phyloP scores from a whole-genome alignment of 306 rosid genomes.

The Styphnolobium japonicum region DNA sequence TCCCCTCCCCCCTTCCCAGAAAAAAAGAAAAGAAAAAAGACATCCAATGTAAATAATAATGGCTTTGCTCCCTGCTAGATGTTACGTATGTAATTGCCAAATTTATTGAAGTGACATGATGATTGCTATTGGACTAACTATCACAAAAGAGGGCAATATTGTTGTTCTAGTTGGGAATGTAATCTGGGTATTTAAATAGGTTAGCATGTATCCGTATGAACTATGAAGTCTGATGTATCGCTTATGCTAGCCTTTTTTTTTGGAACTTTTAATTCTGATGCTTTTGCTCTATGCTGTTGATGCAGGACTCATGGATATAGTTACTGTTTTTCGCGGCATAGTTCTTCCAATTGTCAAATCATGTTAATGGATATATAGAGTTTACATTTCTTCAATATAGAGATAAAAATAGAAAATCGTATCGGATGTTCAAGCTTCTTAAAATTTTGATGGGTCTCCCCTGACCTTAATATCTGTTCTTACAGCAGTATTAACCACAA shows the following conservation, averaged over 20 bases:
- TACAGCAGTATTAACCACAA: neutral
- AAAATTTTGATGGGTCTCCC: slow-evolving; percentile 30
- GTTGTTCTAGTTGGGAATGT: neutral
- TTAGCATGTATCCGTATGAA: neutral
- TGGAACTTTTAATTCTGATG: neutral
- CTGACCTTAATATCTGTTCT: neutral
- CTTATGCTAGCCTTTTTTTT: neutral
- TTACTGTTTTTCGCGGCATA: neutral
- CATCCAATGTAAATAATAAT: neutral
- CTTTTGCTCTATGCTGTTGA: slow-evolving; percentile 9
- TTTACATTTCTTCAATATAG: slow-evolving; percentile 13
- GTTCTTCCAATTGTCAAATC: slow-evolving; percentile 7
- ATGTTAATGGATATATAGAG: slow-evolving; percentile 17
- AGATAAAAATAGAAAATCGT: neutral
- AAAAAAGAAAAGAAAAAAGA: neutral
- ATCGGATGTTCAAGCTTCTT: slow-evolving; percentile 22
- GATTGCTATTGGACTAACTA: slow-evolving; percentile 3
- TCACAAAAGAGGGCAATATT: neutral
- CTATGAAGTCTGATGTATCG: neutral
- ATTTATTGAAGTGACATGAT: neutral
- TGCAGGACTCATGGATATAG: slow-evolving; percentile 32
- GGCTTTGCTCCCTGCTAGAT: neutral
- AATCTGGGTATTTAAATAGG: neutral
- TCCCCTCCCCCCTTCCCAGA: neutral
- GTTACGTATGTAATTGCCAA: neutral